Base-by-base conservation (phyloP, 1,284 basidiomycete genomes). In the Lentinula novae-zelandiae region DNA sequence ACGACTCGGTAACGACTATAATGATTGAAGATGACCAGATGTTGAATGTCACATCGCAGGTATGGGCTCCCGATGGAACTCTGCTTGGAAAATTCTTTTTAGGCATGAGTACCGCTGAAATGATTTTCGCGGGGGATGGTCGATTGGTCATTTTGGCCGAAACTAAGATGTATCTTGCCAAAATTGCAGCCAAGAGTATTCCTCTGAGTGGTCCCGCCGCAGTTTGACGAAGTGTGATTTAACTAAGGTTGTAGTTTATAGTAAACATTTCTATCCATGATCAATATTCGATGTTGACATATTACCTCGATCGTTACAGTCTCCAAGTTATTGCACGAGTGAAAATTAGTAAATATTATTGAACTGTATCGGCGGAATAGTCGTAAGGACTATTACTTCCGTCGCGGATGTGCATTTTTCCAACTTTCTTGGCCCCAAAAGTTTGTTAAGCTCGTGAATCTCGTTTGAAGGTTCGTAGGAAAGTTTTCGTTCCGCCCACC, bases 11-110 rank as follows among this genome's bases (percentile, higher is more conserved):
- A 33, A 53, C 15, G 52, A 48, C 8, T 22, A 5, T 13, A 9
- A 10, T 31, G 5, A 7, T 49, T 31, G 40, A 7, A 56, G 44
- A 33, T 20, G 49, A 12, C 9, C 20, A 20, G 46, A 34, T 31
- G n/a, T 17, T 49, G 34, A 57, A 17, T 51, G 17, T 6, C 15
- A 63, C 61, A 48, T 22, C 53, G 10, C 66, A 86, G 74, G 87
- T 92, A 2, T 92, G 85, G 82, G 82, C 84, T 67, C 67, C 80
- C 0, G 67, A 79, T 13, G 90, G 90, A 2, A 80, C 76, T 1
- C 76, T 92, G 2, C 73, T 93, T 9, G 90, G 90, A 48, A 93
- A 92, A 72, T 86, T 93, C 70, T 91, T 87, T 74, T 63, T 86
- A 0, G 85, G 84, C 0, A 76, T 71, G 3, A 77, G 76, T 0